phyloP scores from a whole-genome alignment of 768 basidiomycete genomes.

The Psilocybe subaeruginosa region DNA sequence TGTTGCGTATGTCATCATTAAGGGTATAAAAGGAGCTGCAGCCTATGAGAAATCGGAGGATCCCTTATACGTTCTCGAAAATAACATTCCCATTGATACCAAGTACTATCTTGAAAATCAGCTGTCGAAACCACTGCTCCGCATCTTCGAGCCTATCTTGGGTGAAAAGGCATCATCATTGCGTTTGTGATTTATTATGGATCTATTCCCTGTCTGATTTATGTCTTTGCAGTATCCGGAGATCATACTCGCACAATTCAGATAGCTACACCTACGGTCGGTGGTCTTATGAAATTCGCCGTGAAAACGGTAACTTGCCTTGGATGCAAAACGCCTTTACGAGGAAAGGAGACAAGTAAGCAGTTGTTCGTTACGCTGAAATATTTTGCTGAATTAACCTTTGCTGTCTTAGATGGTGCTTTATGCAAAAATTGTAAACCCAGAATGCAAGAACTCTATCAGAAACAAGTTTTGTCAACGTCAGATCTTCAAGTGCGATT shows the following conservation, averaged over 20 bases:
- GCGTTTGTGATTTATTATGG: slow-evolving; percentile 40
- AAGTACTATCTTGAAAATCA: slow-evolving; percentile 99
- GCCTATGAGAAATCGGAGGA: slow-evolving; percentile 99
- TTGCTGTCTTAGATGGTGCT: slow-evolving; percentile 69
- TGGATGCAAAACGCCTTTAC: slow-evolving; percentile 91
- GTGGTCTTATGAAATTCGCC: slow-evolving; percentile 98
- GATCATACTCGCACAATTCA: slow-evolving; percentile 96
- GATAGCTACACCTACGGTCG: slow-evolving; percentile 95
- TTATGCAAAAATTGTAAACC: slow-evolving; percentile 94
- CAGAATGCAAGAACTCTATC: slow-evolving; percentile 86
- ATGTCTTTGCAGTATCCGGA: slow-evolving; percentile 71
- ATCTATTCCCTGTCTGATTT: slow-evolving; percentile 5
- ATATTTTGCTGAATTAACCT: neutral
- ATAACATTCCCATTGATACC: slow-evolving; percentile 97
- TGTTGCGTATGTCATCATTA: slow-evolving; percentile 98
- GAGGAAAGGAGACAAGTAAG: slow-evolving; percentile 72
- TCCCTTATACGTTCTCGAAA: slow-evolving; percentile 95
- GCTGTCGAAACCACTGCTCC: slow-evolving; percentile 92
- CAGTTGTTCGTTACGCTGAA: slow-evolving; percentile 1
- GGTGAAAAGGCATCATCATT: slow-evolving; percentile 89
- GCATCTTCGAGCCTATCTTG: slow-evolving; percentile 97
- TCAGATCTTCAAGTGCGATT: slow-evolving; percentile 90
- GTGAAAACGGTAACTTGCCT: slow-evolving; percentile 95
- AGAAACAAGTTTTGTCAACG: slow-evolving; percentile 79
- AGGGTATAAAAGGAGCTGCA: slow-evolving; percentile 94